Evolutionary conservation across 139 green algal species (phyloP), one percentile per base, ranked within the genome.

Genomic region (Chlamydomonas schloesseri): DNA sequence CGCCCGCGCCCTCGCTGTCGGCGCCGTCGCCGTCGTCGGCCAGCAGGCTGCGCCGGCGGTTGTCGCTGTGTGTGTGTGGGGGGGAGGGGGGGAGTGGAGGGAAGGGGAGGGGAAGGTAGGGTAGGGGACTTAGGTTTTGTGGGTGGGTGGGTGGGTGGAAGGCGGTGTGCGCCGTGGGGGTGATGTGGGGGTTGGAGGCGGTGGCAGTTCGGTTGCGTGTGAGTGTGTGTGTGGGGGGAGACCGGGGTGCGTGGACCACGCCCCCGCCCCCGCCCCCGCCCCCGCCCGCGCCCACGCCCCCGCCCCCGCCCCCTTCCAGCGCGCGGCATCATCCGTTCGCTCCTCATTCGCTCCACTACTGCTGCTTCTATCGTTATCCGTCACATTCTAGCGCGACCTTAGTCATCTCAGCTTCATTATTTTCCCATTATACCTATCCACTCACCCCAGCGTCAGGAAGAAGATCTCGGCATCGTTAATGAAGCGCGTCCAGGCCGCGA

Each of bases 381-480:
- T n/a, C n/a, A n/a, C n/a, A n/a, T n/a, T n/a, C n/a, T n/a, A n/a
- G n/a, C n/a, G n/a, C n/a, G n/a, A n/a, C n/a, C n/a, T n/a, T n/a
- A n/a, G n/a, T n/a, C n/a, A n/a, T n/a, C n/a, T n/a, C n/a, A n/a
- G n/a, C n/a, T n/a, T n/a, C n/a, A n/a, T n/a, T n/a, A n/a, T n/a
- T n/a, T n/a, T n/a, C n/a, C n/a, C n/a, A n/a, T n/a, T n/a, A n/a
- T n/a, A n/a, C n/a, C n/a, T n/a, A n/a, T n/a, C n/a, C n/a, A 15
- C 34, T 20, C 28, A 73, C 37, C 62, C 46, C 13, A 73, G 60
- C 1, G 17, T 28, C 15, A 83, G 37, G 76, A 83, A 73, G 62
- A 73, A 83, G 76, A 64, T 73, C 37, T 64, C 62, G 5, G 76
- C 76, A 17, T 46, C 11, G 42, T 84, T 84, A 46, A 84, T 23